Percentiles rank a stretch among this genome's conserved stretches.
Conservation (phyloP, 257 asterid species). For the Handroanthus guayacan region DNA sequence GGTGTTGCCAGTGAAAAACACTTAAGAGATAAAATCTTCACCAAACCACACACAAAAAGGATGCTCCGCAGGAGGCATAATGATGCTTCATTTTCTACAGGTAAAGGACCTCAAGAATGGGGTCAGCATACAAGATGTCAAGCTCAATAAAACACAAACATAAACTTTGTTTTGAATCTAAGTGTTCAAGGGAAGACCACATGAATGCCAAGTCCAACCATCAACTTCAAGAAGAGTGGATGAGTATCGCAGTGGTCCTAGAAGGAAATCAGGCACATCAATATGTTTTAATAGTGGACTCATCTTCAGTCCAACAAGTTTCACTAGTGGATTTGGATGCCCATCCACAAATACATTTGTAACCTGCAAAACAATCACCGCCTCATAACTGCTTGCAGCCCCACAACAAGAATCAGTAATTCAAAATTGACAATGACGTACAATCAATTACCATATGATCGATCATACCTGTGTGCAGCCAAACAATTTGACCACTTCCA, state of each 20-base stretch:
- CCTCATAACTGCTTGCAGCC: not conserved
- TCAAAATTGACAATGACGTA: not conserved
- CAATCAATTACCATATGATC: slow-evolving; percentile 18
- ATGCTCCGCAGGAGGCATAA: no score
- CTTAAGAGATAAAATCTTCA: no score
- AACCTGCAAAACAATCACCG: slow-evolving; percentile 55
- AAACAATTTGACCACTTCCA: slow-evolving; percentile 77
- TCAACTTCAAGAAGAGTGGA: slow-evolving; percentile 28
- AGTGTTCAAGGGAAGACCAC: not conserved
- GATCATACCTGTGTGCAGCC: slow-evolving; percentile 85
- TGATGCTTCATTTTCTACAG: no score
- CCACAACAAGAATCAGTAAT: not conserved
- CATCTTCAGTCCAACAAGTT: slow-evolving; percentile 75
- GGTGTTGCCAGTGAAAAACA: not conserved
- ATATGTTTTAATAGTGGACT: slow-evolving; percentile 56
- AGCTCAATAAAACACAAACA: not conserved
- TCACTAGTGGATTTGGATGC: slow-evolving; percentile 74
- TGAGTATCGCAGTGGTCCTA: slow-evolving; percentile 66
- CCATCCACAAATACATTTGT: slow-evolving; percentile 75
- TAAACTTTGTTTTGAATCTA: not conserved
- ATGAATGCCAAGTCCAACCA: no score
- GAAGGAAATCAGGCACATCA: slow-evolving; percentile 54
- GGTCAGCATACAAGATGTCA: no score
- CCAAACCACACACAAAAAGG: no score
- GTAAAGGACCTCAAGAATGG: no score